Evolutionary conservation across 208 protist species (phyloP).

Genomic region (Leishmania gerbilli): DNA sequence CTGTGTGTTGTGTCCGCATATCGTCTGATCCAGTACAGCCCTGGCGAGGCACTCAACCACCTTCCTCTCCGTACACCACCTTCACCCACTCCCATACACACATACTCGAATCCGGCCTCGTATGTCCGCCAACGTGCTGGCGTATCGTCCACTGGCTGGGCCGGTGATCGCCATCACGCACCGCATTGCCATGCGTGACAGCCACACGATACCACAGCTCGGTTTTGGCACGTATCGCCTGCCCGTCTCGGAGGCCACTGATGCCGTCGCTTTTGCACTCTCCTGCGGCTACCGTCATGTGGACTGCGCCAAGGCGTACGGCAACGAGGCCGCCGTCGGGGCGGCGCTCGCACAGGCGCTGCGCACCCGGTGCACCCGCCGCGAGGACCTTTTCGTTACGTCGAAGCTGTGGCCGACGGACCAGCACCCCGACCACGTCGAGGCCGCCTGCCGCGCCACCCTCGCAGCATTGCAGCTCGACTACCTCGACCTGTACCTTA

Average conservation of each 20-base stretch:
- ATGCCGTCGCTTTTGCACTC: conserved; percentile 69
- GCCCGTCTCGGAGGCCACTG: conserved; percentile 38
- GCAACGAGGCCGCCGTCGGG: conserved; percentile 92
- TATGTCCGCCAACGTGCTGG: conserved; percentile 13
- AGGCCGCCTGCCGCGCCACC: conserved; percentile 78
- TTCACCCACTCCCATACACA: background rate
- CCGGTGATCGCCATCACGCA: conserved; percentile 28
- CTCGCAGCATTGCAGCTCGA: conserved; percentile 79
- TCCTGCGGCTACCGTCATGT: conserved; percentile 86
- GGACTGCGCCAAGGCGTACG: conserved; percentile 91
- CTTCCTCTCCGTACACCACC: background rate
- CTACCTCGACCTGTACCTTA: conserved; percentile 93
- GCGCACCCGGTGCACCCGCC: conserved; percentile 40
- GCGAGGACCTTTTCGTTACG: conserved; percentile 94
- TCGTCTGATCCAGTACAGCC: background rate
- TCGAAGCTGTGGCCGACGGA: conserved; percentile 96
- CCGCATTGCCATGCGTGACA: conserved; percentile 48
- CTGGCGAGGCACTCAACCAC: background rate
- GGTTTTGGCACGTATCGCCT: conserved; percentile 92
- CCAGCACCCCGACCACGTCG: conserved; percentile 90
- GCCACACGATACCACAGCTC: conserved; percentile 73
- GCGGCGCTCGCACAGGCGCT: conserved; percentile 63
- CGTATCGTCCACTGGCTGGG: conserved; percentile 26
- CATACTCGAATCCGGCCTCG: background rate
- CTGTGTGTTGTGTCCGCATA: background rate